These are phyloP conservation scores for Panicum hallii DNA, from an alignment of 202 grass and related monocot species.

Conservation along the genomic window DNA sequence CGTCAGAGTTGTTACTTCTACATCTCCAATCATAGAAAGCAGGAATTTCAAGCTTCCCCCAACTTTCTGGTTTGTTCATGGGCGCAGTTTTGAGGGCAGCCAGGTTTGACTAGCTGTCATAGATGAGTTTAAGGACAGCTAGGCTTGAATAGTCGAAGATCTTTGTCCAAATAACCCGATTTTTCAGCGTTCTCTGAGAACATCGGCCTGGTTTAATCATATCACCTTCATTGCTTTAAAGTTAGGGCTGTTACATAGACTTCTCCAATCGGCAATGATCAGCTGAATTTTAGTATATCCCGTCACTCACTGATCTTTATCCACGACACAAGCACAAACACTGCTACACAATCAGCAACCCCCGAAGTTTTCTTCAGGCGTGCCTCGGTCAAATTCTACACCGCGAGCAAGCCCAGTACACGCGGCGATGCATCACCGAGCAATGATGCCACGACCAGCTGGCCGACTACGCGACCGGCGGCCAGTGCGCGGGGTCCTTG, in stretches of 20 bases:
- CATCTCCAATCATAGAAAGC: too few relatives aligned
- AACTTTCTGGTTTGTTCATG: too few relatives aligned
- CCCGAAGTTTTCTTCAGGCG: conserved; percentile 32
- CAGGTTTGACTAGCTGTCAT: too few relatives aligned
- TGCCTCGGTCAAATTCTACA: conserved; percentile 41
- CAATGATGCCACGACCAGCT: conserved; percentile 3
- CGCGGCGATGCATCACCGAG: conserved; percentile 1
- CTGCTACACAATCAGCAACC: conserved; percentile 45
- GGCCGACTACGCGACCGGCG: conserved; percentile 75
- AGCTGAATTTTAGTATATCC: conserved; percentile 18
- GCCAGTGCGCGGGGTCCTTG: conserved; percentile 84
- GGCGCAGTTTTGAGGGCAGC: too few relatives aligned
- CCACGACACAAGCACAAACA: conserved; percentile 40
- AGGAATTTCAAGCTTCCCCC: too few relatives aligned
- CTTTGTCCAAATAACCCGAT: neutral
- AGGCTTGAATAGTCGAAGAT: neutral
- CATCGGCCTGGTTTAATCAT: neutral
- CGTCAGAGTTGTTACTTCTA: neutral
- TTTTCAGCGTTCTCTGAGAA: neutral
- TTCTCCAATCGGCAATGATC: conserved; percentile 30
- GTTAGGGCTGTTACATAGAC: conserved; percentile 41
- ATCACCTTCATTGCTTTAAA: conserved; percentile 1
- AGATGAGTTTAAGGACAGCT: too few relatives aligned
- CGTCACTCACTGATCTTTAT: conserved; percentile 36
- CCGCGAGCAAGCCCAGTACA: conserved; percentile 32